Evolutionary conservation across 257 asterid genomes (phyloP), one percentile per base, ranked within the genome.

Genomic region (Perilla frutescens): DNA sequence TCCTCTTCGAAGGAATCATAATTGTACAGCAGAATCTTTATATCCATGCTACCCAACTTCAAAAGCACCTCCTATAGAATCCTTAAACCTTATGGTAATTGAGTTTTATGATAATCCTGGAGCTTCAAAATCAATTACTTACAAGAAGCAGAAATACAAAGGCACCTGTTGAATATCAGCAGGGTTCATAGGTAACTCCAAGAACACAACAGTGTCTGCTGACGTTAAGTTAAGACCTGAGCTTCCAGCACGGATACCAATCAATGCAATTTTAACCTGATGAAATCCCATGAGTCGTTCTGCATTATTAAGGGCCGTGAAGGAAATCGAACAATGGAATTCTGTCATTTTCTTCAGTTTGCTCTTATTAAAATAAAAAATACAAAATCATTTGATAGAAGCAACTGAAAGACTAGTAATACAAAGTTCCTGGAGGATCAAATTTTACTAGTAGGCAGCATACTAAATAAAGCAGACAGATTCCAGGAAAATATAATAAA

Each of bases 161-260:
- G 49, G 70, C 66, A 91, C 99, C 99, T 94, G 99, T 72, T 82
- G 92, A 82, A 91, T 83, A 67, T 86, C 89, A 59, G 86, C 88
- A 61, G 92, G 96, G 66, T 75, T 85, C 55, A 74, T 82, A 32
- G 99, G 99, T 82, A 94, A 79, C 83, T 94, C 98, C 87, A 94
- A 73, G 87, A 94, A 91, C 63, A 90, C 99, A 71, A 94, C 98
- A 80, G 82, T 87, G 79, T 83, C 90, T 4, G 99, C 99, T 53
- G 97, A 81, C n/a, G 97, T 86, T 80, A 94, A 80, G 80, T 88
- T 91, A 54, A 94, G 97, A 70, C 99, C 99, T 65, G 90, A 81
- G 75, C 99, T 91, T 76, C 99, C 99, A 73, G 99, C 95, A 76
- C 92, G 90, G 74, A 94, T 91, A 80, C 99, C 99, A 67, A 91